These are phyloP conservation scores for Populus tomentosa DNA, from an alignment of 441 rosid genomes.

Conservation along the genomic window DNA sequence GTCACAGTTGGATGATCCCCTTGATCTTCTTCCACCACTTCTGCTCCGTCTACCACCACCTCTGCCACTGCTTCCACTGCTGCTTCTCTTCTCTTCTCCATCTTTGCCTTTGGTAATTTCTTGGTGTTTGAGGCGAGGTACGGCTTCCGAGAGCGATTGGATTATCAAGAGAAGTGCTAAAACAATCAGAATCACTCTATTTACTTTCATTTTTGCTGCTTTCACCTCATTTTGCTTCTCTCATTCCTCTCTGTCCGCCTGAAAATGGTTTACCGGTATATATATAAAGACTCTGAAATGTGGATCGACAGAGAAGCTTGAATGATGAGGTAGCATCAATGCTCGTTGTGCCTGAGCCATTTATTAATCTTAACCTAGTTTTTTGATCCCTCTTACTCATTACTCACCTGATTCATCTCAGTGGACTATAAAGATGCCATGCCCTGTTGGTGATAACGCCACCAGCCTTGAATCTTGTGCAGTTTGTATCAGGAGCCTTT, in stretches of 20 bases:
- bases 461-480: too few species aligned
- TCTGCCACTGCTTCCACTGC: neutral
- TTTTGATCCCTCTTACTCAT: neutral
- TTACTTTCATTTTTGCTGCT: slow-evolving; percentile 26
- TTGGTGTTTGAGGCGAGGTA: slow-evolving; percentile 3
- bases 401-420: neutral
- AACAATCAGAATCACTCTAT: slow-evolving; percentile 17
- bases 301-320: too few species aligned
- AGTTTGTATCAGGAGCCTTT: too few species aligned
- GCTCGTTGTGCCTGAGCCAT: neutral
- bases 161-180: slow-evolving; percentile 22
- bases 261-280: neutral
- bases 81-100: neutral
- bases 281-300: neutral
- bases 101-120: slow-evolving; percentile 1
- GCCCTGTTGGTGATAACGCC: too few species aligned
- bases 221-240: neutral
- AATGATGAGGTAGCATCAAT: too few species aligned
- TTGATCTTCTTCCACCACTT: slow-evolving; percentile 9
- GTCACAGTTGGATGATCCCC: slow-evolving; percentile 31
- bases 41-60: slow-evolving; percentile 3
- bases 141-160: slow-evolving; percentile 16
- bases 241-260: neutral
- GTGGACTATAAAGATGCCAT: too few species aligned
- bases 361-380: neutral